Evolutionary conservation across 2,329 filamentous ascomycete species (phyloP).

Genomic region (Onygenales sp.): DNA sequence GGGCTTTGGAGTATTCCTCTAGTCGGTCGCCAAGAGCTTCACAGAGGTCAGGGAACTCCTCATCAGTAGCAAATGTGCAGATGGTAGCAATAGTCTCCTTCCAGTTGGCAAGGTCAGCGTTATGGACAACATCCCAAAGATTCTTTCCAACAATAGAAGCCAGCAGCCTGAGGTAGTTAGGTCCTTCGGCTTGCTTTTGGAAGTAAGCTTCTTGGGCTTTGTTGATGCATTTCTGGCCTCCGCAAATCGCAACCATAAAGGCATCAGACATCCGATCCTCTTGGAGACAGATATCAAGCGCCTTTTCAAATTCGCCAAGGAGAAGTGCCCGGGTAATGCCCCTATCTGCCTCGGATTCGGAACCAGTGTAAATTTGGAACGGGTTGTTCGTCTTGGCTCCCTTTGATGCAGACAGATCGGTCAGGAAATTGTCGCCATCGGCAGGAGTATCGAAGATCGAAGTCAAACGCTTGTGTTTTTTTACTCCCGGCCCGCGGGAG

Average conservation of each 20-base stretch:
- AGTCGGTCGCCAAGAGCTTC: constrained; percentile 90
- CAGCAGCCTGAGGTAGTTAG: constrained; percentile 85
- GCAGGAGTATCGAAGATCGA: constrained; percentile 69
- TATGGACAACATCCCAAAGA: constrained; percentile 95
- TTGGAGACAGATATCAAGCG: constrained; percentile 77
- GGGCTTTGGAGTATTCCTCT: constrained; percentile 52
- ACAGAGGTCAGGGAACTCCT: constrained; percentile 88
- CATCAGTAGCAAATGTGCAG: constrained; percentile 87
- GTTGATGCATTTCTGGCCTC: constrained; percentile 84
- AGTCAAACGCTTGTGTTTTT: constrained; percentile 56
- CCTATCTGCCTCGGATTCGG: constrained; percentile 77
- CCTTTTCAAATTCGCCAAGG: constrained; percentile 81
- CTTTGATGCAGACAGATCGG: constrained; percentile 76
- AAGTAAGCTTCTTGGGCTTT: constrained; percentile 91
- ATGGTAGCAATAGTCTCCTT: constrained; percentile 94
- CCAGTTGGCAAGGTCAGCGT: constrained; percentile 87
- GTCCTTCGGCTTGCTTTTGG: constrained; percentile 67
- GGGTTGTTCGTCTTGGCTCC: constrained; percentile 88
- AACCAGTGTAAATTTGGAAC: constrained; percentile 77
- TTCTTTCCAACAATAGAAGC: constrained; percentile 93
- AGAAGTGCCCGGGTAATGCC: constrained; percentile 79
- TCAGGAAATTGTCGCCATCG: constrained; percentile 77
- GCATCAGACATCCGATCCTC: constrained; percentile 90
- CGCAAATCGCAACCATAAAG: constrained; percentile 95
- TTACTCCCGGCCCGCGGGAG: constrained; percentile 36